Evolutionary conservation across 2,329 filamentous ascomycete species (phyloP).

Genomic region (Claviceps sp.): DNA sequence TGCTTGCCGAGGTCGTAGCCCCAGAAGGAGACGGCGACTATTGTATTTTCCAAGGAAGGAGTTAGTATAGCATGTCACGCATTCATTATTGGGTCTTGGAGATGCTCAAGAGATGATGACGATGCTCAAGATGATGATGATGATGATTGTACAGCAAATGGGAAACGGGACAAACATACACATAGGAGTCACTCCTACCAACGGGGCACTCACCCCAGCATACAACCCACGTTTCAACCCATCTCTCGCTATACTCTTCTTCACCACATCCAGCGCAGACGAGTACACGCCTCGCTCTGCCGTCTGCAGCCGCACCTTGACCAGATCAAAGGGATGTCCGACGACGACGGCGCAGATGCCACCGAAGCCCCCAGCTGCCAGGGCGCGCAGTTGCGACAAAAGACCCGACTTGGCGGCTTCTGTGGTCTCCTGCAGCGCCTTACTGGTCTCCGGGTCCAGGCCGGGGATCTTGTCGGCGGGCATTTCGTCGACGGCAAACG

Average conservation of each 20-base stretch:
- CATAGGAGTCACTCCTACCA: slow-evolving; percentile 97
- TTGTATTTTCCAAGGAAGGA: no score
- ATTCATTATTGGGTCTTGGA: no score
- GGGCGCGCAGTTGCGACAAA: slow-evolving; percentile 54
- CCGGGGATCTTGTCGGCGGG: slow-evolving; percentile 29
- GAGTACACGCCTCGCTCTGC: slow-evolving; percentile 87
- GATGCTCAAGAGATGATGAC: no score
- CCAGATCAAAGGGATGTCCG: slow-evolving; percentile 91
- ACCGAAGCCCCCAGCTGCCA: slow-evolving; percentile 82
- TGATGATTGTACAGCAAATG: background rate
- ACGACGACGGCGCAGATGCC: slow-evolving; percentile 90
- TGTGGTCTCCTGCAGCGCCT: slow-evolving; percentile 28
- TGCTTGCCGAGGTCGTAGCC: slow-evolving; percentile 93
- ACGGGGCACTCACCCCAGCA: slow-evolving; percentile 88
- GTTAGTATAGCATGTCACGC: no score
- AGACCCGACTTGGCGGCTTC: slow-evolving; percentile 21
- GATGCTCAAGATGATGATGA: no score
- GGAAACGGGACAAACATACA: slow-evolving; percentile 47
- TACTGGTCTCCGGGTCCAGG: slow-evolving; percentile 23
- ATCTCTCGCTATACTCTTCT: slow-evolving; percentile 76
- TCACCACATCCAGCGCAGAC: slow-evolving; percentile 81
- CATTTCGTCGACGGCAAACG: slow-evolving; percentile 4
- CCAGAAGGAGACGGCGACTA: slow-evolving; percentile 61
- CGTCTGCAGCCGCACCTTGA: slow-evolving; percentile 95
- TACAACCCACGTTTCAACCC: slow-evolving; percentile 73